Evolutionary conservation across 345 rosid species (phyloP).

Genomic region (Aegle marmelos): DNA sequence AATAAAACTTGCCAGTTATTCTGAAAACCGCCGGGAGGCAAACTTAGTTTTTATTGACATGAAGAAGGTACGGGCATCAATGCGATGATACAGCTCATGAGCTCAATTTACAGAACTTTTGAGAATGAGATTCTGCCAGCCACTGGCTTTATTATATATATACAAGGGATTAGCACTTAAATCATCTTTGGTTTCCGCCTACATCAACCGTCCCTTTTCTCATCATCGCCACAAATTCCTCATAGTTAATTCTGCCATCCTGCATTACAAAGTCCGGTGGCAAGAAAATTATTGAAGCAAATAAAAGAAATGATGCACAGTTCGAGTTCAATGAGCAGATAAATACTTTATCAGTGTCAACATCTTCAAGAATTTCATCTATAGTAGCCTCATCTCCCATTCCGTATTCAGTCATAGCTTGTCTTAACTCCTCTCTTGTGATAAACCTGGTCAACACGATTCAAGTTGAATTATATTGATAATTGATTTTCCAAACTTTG

Average conservation of each 20-base stretch:
- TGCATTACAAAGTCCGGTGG: constrained; percentile 6
- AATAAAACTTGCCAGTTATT: not conserved
- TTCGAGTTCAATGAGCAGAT: not conserved
- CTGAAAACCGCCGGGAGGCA: not conserved
- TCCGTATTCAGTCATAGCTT: constrained; percentile 62
- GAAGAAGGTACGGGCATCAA: not conserved
- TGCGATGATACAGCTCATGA: not conserved
- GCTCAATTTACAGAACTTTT: not conserved
- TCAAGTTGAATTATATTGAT: not conserved
- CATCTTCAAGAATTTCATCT: constrained; percentile 76
- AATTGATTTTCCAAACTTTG: not conserved
- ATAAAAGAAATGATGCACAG: not conserved
- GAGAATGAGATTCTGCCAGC: not conserved
- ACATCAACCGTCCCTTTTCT: constrained; percentile 51
- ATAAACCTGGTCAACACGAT: constrained; percentile 41
- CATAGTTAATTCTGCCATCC: constrained; percentile 79
- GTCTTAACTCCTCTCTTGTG: constrained; percentile 83
- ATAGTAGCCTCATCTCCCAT: constrained; percentile 79
- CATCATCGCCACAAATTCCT: constrained; percentile 77
- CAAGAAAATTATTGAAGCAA: not conserved
- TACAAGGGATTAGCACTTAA: not conserved
- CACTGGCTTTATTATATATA: not conserved
- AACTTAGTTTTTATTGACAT: not conserved
- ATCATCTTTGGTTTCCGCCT: constrained; percentile 6
- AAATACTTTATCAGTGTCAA: constrained; percentile 71